Percentiles rank a stretch among this genome's conserved stretches.
Conservation (phyloP, 495 filamentous ascomycete species). For the Cercophora scortea region DNA sequence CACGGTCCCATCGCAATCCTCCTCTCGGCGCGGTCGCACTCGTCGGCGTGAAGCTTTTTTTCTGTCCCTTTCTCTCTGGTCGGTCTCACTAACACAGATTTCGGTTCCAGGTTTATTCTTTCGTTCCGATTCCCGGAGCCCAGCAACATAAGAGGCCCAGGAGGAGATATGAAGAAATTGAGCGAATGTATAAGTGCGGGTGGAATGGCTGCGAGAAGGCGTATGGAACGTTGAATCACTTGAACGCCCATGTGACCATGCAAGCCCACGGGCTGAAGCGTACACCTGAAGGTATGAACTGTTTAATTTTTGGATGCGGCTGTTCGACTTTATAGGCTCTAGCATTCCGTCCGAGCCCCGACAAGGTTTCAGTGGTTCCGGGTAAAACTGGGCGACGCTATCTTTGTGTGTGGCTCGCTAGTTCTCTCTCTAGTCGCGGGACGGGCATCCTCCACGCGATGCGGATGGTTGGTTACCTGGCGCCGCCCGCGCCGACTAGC, state of each 20-base stretch:
- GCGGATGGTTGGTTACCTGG: constrained; percentile 5
- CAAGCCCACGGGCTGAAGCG: constrained; percentile 88
- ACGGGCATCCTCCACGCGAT: constrained; percentile 1
- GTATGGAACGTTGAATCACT: constrained; percentile 90
- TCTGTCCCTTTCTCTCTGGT: background rate
- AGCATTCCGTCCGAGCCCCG: background rate
- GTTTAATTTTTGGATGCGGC: background rate
- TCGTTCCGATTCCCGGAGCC: constrained; percentile 94
- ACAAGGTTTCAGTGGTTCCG: background rate
- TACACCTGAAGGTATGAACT: constrained; percentile 85
- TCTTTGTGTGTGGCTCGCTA: constrained; percentile 5
- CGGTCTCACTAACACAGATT: background rate
- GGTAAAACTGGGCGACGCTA: constrained; percentile 2
- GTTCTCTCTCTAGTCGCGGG: constrained; percentile 7
- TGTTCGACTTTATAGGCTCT: background rate
- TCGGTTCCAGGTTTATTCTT: constrained; percentile 78
- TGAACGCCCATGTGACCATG: constrained; percentile 98
- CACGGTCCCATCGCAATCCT: too few relatives aligned
- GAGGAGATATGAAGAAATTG: constrained; percentile 94
- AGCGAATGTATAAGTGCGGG: constrained; percentile 99
- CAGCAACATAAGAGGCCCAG: constrained; percentile 96
- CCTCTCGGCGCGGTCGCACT: too few relatives aligned
- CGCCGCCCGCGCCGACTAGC: constrained; percentile 8
- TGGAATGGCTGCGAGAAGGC: constrained; percentile 98
- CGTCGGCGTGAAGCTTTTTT: too few relatives aligned